phyloP scores from a whole-genome alignment of 2,329 filamentous ascomycete species.

The Trichoderma aggressivum region DNA sequence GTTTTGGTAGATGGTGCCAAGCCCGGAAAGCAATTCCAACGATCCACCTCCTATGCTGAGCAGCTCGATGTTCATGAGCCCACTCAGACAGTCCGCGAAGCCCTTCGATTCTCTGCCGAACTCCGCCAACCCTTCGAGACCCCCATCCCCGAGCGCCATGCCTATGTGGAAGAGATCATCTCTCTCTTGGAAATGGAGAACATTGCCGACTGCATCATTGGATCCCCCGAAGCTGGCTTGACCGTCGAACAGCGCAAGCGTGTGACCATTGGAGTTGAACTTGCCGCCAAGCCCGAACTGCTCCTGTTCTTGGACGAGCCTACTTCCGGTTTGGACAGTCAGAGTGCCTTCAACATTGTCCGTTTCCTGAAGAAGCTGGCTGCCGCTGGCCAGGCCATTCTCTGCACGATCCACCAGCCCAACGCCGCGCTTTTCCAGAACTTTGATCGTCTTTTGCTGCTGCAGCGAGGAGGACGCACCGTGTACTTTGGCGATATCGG shows the following conservation, averaged over 20 bases:
- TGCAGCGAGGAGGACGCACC: slow-evolving; percentile 73
- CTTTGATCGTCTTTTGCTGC: slow-evolving; percentile 77
- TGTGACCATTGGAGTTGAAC: slow-evolving; percentile 87
- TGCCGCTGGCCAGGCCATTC: slow-evolving; percentile 77
- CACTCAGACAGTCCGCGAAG: slow-evolving; percentile 61
- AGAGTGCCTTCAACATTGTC: slow-evolving; percentile 73
- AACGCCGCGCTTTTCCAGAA: slow-evolving; percentile 83
- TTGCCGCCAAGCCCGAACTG: slow-evolving; percentile 76
- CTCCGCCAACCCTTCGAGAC: slow-evolving; percentile 56
- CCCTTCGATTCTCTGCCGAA: slow-evolving; percentile 60
- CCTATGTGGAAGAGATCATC: slow-evolving; percentile 61
- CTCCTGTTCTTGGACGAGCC: slow-evolving; percentile 78
- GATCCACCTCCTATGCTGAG: slow-evolving; percentile 60
- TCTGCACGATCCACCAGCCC: slow-evolving; percentile 90
- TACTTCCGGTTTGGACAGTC: slow-evolving; percentile 62
- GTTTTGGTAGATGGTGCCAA: slow-evolving; percentile 55
- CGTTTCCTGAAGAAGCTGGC: slow-evolving; percentile 75
- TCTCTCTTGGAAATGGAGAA: slow-evolving; percentile 56
- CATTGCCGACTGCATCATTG: slow-evolving; percentile 58
- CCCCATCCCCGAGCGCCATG: slow-evolving; percentile 52
- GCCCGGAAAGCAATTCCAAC: slow-evolving; percentile 58
- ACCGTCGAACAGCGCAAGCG: slow-evolving; percentile 66
- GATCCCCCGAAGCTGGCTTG: slow-evolving; percentile 63
- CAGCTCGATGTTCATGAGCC: slow-evolving; percentile 62
- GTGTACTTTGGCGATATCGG: slow-evolving; percentile 88